phyloP scores from a whole-genome alignment of 2,329 filamentous ascomycete genomes.

The Venturia effusa region DNA sequence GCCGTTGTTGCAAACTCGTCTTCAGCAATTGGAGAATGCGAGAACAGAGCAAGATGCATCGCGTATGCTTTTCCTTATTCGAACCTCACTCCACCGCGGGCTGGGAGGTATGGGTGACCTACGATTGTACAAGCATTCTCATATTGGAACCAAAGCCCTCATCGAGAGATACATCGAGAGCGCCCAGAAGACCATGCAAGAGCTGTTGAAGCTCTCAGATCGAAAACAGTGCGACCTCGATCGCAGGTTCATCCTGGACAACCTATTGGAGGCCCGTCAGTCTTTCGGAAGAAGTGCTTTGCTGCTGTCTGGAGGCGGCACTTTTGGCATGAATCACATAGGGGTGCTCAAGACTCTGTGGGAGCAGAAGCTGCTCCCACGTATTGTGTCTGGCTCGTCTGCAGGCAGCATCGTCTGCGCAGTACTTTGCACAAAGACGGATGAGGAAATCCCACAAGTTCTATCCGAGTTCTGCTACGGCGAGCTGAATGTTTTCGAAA shows the following conservation, averaged over 20 bases:
- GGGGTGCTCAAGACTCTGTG: conserved; percentile 76
- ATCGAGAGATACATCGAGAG: conserved; percentile 83
- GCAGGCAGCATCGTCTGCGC: conserved; percentile 79
- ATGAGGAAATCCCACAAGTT: conserved; percentile 64
- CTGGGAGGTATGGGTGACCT: conserved; percentile 79
- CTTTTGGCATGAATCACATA: conserved; percentile 86
- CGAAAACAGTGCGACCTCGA: conserved; percentile 38
- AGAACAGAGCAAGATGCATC: conserved; percentile 59
- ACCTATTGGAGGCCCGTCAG: conserved; percentile 60
- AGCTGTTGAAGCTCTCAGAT: conserved; percentile 44
- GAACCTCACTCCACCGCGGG: conserved; percentile 69
- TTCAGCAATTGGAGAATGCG: conserved; percentile 65
- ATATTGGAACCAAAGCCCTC: conserved; percentile 75
- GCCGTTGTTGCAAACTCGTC: conserved; percentile 54
- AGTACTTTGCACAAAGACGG: conserved; percentile 65
- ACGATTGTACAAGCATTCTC: conserved; percentile 70
- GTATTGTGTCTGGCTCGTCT: conserved; percentile 79
- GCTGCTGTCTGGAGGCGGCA: conserved; percentile 73
- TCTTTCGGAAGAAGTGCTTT: conserved; percentile 79
- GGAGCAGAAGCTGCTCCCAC: conserved; percentile 63
- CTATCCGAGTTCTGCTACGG: conserved; percentile 64
- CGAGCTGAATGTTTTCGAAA: conserved; percentile 72
- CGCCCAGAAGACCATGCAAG: conserved; percentile 61
- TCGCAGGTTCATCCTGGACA: conserved; percentile 51
- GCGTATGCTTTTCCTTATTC: conserved; percentile 68